A percentile compares a stretch with the other conserved stretches of the same genome.
phyloP scores from a whole-genome alignment of 179 eudicot species.

The Silene vulgaris region DNA sequence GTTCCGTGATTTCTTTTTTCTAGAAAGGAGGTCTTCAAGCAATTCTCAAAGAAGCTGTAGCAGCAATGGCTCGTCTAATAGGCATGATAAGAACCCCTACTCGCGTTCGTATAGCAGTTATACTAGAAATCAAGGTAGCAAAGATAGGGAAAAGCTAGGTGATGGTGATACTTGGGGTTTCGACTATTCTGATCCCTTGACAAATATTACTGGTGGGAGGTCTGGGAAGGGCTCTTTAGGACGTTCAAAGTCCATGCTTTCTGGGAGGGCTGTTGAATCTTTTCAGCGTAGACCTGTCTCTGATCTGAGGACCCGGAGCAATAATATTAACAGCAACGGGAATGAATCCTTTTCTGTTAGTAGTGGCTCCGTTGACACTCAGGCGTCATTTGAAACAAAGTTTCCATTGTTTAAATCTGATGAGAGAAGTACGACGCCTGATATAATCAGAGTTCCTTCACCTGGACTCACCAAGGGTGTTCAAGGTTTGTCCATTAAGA shows the following conservation, averaged over 20 bases:
- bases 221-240: conserved; percentile 53
- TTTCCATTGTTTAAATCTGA: conserved; percentile 64
- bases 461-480: conserved; percentile 54
- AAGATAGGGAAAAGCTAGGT: conserved; percentile 45
- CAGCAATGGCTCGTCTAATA: conserved; percentile 42
- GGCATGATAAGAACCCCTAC: conserved; percentile 36
- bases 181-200: conserved; percentile 49
- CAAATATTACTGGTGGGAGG: conserved; percentile 35
- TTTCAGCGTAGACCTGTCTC: conserved; percentile 34
- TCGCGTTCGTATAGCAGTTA: conserved; percentile 48
- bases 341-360: conserved; percentile 31
- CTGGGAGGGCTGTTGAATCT: conserved; percentile 47
- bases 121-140: conserved; percentile 49
- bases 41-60: conserved; percentile 51
- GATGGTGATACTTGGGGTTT: conserved; percentile 40
- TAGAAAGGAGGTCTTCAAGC: conserved; percentile 52
- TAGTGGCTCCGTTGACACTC: conserved; percentile 29
- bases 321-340: conserved; percentile 29
- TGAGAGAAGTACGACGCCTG: conserved; percentile 50
- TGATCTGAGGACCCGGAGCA: conserved; percentile 34
- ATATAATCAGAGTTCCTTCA: conserved; percentile 51
- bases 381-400: conserved; percentile 56
- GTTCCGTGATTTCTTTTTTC: conserved; percentile 32
- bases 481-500: conserved; percentile 50
- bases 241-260: conserved; percentile 63